Percentiles rank a stretch among this genome's conserved stretches.
phyloP scores from a whole-genome alignment of 2,329 filamentous ascomycete genomes.

The Fusarium pseudocircinatum region DNA sequence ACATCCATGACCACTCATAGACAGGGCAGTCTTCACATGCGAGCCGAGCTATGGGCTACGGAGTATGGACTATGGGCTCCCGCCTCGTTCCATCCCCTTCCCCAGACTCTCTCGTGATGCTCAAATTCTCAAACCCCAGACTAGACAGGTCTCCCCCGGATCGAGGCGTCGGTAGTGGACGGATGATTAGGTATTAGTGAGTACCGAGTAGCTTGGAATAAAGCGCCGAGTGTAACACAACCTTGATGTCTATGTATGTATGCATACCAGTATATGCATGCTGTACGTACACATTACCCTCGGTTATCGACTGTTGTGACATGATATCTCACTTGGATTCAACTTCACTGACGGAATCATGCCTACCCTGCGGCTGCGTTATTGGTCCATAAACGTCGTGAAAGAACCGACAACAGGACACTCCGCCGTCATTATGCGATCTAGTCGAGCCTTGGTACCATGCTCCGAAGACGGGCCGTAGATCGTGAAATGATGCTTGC shows the following conservation, averaged over 20 bases:
- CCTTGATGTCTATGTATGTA: background rate
- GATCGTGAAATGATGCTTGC: background rate
- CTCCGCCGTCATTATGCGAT: conserved; percentile 3
- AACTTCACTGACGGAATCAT: background rate
- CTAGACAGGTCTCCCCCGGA: background rate
- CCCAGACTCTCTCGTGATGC: conserved; percentile 12
- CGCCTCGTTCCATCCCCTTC: conserved; percentile 5
- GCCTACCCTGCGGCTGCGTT: conserved; percentile 8
- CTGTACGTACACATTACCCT: background rate
- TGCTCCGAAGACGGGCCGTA: conserved; percentile 34
- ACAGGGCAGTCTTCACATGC: conserved; percentile 7
- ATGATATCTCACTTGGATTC: conserved; percentile 1
- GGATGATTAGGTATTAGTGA: conserved; percentile 16
- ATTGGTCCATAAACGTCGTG: background rate
- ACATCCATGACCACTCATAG: background rate
- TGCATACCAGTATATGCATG: background rate
- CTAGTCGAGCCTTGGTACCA: conserved; percentile 27
- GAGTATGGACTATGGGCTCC: background rate
- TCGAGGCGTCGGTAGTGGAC: conserved; percentile 20
- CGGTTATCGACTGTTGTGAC: conserved; percentile 14
- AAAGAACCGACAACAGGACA: conserved; percentile 15
- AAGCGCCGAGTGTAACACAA: conserved; percentile 25
- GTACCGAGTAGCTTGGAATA: conserved; percentile 6
- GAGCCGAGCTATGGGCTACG: conserved; percentile 8
- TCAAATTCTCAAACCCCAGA: conserved; percentile 9